phyloP scores from a whole-genome alignment of 1,284 basidiomycete genomes.

The Apiotrichum veenhuisii region DNA sequence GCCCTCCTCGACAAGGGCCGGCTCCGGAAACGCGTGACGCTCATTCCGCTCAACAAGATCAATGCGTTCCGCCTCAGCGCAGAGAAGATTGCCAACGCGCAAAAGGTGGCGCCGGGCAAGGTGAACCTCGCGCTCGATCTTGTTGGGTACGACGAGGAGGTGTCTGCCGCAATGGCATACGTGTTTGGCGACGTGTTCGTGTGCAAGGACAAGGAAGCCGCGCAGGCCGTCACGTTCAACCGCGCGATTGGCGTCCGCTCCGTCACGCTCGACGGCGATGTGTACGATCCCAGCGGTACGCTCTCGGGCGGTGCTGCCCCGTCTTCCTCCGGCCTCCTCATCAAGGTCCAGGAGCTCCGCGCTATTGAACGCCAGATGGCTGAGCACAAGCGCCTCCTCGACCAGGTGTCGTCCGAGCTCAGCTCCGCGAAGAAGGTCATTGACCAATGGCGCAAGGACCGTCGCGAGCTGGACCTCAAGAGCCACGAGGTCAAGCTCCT shows the following conservation, averaged over 20 bases:
- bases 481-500: conserved; percentile 79
- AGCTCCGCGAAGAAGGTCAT: conserved; percentile 58
- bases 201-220: conserved; percentile 83
- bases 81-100: conserved; percentile 72
- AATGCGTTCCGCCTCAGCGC: conserved; percentile 63
- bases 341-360: conserved; percentile 81
- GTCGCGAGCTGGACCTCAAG: conserved; percentile 78
- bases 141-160: conserved; percentile 78
- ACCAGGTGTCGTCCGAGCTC: conserved; percentile 61
- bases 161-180: conserved; percentile 84
- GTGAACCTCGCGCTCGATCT: conserved; percentile 82
- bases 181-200: conserved; percentile 93
- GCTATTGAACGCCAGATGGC: conserved; percentile 60
- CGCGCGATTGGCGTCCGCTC: conserved; percentile 69
- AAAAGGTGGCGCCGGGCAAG: conserved; percentile 73
- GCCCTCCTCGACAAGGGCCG: conserved; percentile 73
- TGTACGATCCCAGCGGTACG: conserved; percentile 94
- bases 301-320: conserved; percentile 88
- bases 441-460: conserved; percentile 65
- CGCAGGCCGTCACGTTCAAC: conserved; percentile 84
- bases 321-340: conserved; percentile 66
- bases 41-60: conserved; percentile 94
- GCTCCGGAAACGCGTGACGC: conserved; percentile 84
- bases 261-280: conserved; percentile 90
- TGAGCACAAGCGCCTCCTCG: conserved; percentile 57